Evolutionary conservation across 257 asterid species (phyloP), one percentile per base, ranked within the genome.

Genomic region (Solanum clarkiae): DNA sequence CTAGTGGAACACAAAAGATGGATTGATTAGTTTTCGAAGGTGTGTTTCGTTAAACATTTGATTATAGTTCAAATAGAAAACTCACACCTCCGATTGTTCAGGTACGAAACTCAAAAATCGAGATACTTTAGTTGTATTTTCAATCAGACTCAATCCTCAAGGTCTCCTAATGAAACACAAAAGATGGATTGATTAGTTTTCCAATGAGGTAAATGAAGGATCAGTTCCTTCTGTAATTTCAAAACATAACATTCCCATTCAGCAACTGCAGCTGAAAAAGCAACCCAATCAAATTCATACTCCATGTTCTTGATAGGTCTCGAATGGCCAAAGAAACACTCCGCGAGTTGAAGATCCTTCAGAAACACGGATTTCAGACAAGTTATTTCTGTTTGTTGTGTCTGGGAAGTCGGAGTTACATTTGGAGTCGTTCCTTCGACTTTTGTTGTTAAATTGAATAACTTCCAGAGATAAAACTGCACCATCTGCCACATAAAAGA

Each of bases 171-270:
- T 8, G 87, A 83, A 83, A 56, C 57, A 54, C 45, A 72, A 88
- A 92, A 93, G 24, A 94, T 84, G 55, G 96, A 93, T 18, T 85
- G 89, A 84, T 94, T 88, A 13, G n/a, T 83, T 87, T 59, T 91
- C 98, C 99, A 95, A 40, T 85, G 80, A 4, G 95, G 93, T 49
- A 94, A 84, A 89, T 94, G 90, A 86, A 24, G 82, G 72, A 55
- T 75, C 70, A 95, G 11, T 77, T 92, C 88, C 80, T 90, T 87
- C 22, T 74, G 88, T 87, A 94, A 91, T 83, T 84, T 88, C 6
- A 82, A 70, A 40, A 89, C 84, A 87, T 93, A 94, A 81, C 89
- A 90, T 90, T 92, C 98, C 98, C 99, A 95, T 20, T 92, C 92
- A 44, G 75, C 63, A 89, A 92, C 86, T 26, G 89, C 89, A 81